Evolutionary conservation across 768 basidiomycete species (phyloP).

Genomic region (Agaricus bisporus): DNA sequence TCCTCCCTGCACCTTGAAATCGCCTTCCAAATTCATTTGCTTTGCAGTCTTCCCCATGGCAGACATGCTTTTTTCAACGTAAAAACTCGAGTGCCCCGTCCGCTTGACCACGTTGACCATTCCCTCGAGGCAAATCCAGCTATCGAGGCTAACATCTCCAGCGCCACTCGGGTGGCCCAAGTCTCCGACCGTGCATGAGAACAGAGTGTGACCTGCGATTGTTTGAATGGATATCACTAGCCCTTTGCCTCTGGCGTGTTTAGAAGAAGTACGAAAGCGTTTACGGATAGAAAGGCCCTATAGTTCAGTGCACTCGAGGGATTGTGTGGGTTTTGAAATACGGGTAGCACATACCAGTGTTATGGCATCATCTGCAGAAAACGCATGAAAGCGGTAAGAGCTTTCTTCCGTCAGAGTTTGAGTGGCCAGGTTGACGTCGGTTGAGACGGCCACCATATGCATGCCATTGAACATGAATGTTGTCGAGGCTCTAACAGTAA

Average conservation of each 20-base stretch:
- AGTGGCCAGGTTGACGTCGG: slow-evolving; percentile 67
- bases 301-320: neutral
- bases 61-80: slow-evolving; percentile 82
- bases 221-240: slow-evolving; percentile 77
- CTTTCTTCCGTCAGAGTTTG: slow-evolving; percentile 68
- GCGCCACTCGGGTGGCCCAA: slow-evolving; percentile 58
- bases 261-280: slow-evolving; percentile 67
- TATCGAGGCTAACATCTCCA: slow-evolving; percentile 75
- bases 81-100: slow-evolving; percentile 81
- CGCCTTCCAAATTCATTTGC: slow-evolving; percentile 63
- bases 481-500: slow-evolving; percentile 4
- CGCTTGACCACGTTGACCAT: slow-evolving; percentile 76
- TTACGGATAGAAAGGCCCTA: slow-evolving; percentile 73
- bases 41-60: slow-evolving; percentile 76
- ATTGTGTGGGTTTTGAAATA: neutral
- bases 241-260: slow-evolving; percentile 74
- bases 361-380: slow-evolving; percentile 73
- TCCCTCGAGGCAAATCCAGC: slow-evolving; percentile 72
- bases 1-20: slow-evolving; percentile 66
- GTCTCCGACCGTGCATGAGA: slow-evolving; percentile 82
- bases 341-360: slow-evolving; percentile 44
- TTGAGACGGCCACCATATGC: slow-evolving; percentile 49
- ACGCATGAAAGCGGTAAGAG: slow-evolving; percentile 63
- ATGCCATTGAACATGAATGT: slow-evolving; percentile 56
- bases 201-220: slow-evolving; percentile 71